A percentile compares a stretch with the other conserved stretches of the same genome.
Evolutionary conservation across 768 basidiomycete genomes (phyloP).

Genomic region (Tulasnella sp.): DNA sequence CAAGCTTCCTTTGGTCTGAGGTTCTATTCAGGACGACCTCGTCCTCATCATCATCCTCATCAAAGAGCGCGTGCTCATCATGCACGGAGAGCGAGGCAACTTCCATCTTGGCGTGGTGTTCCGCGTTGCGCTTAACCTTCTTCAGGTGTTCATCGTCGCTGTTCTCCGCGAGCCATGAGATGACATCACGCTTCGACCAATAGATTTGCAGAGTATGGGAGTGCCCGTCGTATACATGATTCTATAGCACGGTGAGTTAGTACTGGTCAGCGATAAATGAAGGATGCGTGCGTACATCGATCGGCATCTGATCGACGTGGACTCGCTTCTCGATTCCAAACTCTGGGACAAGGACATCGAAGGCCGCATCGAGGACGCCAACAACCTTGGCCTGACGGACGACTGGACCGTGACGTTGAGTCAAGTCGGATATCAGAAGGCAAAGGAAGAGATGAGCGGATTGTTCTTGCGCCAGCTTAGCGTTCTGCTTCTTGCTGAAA

Average conservation of each 20-base stretch:
- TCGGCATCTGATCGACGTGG: slow-evolving; percentile 98
- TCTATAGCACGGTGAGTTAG: slow-evolving; percentile 39
- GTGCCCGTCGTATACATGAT: slow-evolving; percentile 94
- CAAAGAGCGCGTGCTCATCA: slow-evolving; percentile 80
- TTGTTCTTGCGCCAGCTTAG: slow-evolving; percentile 88
- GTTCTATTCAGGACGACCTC: slow-evolving; percentile 67
- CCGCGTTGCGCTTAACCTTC: slow-evolving; percentile 87
- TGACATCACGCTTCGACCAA: slow-evolving; percentile 91
- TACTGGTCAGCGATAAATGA: background rate
- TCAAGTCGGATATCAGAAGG: slow-evolving; percentile 86
- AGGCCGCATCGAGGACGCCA: slow-evolving; percentile 93
- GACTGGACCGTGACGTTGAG: slow-evolving; percentile 90
- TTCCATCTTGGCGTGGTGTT: slow-evolving; percentile 88
- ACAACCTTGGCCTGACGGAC: slow-evolving; percentile 91
- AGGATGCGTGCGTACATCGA: slow-evolving; percentile 54
- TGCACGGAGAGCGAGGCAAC: slow-evolving; percentile 74
- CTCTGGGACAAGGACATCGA: slow-evolving; percentile 91
- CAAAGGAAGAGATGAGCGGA: slow-evolving; percentile 93
- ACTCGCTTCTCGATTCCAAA: slow-evolving; percentile 99
- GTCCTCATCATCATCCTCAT: slow-evolving; percentile 78
- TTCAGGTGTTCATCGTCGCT: slow-evolving; percentile 93
- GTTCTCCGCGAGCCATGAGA: slow-evolving; percentile 89
- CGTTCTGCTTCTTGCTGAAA: slow-evolving; percentile 78
- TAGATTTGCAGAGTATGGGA: slow-evolving; percentile 86
- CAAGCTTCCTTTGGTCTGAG: slow-evolving; percentile 28